phyloP scores from a whole-genome alignment of 148 eudicot genomes.

The Silene latifolia region DNA sequence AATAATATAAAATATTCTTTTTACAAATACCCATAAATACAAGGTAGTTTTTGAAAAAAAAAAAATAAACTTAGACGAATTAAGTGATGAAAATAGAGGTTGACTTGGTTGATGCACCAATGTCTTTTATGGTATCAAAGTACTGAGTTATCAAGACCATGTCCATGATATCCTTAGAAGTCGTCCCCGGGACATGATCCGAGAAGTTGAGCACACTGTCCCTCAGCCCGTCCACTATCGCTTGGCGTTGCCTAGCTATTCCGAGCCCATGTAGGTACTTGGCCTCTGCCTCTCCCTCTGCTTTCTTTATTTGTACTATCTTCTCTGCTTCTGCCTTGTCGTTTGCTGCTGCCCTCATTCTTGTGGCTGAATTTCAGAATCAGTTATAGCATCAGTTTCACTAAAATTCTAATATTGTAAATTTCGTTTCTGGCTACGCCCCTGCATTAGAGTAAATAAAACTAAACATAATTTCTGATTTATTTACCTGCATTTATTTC shows the following conservation, averaged over 20 bases:
- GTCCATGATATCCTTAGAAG: constrained; percentile 58
- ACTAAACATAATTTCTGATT: too few species aligned
- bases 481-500: constrained; percentile 72
- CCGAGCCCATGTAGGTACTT: constrained; percentile 60
- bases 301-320: constrained; percentile 58
- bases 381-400: not conserved
- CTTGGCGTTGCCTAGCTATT: constrained; percentile 67
- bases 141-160: constrained; percentile 63
- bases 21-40: too few species aligned
- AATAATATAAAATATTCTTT: too few species aligned
- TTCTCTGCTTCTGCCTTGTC: constrained; percentile 83
- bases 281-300: constrained; percentile 72
- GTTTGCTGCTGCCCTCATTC: constrained; percentile 52
- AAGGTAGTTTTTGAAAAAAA: too few species aligned
- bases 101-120: constrained; percentile 51
- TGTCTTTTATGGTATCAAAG: constrained; percentile 63
- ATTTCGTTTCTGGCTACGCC: too few species aligned
- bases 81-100: constrained; percentile 57
- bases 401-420: not conserved
- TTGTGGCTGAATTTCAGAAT: constrained; percentile 41
- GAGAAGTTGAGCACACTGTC: constrained; percentile 62
- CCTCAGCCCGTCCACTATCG: constrained; percentile 64
- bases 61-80: too few species aligned
- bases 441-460: too few species aligned
- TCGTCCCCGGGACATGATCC: constrained; percentile 48